Base-by-base conservation (phyloP, 306 rosid genomes). In the Hippophae gyantsensis region DNA sequence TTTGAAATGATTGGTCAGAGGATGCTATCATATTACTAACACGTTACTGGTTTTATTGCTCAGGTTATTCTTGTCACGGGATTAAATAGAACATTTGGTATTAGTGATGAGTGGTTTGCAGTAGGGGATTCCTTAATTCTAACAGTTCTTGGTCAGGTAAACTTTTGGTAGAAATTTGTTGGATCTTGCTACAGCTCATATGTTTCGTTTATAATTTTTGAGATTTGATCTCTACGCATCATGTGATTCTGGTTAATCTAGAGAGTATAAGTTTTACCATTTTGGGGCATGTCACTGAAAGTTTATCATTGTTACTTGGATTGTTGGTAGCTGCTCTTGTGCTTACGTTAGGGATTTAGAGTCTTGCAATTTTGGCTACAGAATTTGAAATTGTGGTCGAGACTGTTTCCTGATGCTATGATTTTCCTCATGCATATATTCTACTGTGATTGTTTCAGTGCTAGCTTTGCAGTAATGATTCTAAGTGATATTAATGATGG, bases 131-230 rank as follows among this genome's bases (percentile, higher is more conserved):
- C 99, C 50, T 68, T 92, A 68, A 86, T 92, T 73, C 73, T 92
- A 59, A 92, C 99, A 10, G 99, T 92, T 78, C 86, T 92, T 68
- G 79, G 93, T 63, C 99, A 88, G 99, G 99, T 80, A 74, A n/a
- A 42, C 61, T 43, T 60, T 54, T 54, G 45, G 26, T 57, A 40
- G 12, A 63, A 63, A 45, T 54, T 60, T 13, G 5, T 14, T 54
- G n/a, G 40, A 41, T 48, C 42, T 60, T 38, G 40, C 25, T 51
- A 43, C 58, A 59, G 45, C 61, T 60, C 63, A 41, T 57, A 50
- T 62, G n/a, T 49, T 49, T 62, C 58, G 44, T 13, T 52, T 59
- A 45, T 55, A 6, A 7, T 48, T 32, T 13, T 59, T 63, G 48
- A 61, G 75, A 55, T 63, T 51, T 63, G 60, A 51, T 23, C 56